Base-by-base conservation (phyloP, 192 early-diverging fungal genomes). In the Linnemannia elongata region DNA sequence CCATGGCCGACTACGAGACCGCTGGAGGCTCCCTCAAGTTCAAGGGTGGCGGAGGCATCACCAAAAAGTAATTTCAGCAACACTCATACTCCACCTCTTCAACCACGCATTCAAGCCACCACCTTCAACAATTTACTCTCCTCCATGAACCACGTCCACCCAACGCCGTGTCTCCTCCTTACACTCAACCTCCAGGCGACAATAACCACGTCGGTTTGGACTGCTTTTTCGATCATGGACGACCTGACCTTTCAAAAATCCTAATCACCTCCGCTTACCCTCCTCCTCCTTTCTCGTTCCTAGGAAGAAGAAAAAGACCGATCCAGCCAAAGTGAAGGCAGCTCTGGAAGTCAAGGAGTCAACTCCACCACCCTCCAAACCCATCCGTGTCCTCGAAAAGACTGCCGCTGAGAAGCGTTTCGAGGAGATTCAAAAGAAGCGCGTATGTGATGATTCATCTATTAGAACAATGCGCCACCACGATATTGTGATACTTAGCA, bases 381-480 rank as follows among this genome's bases (percentile, higher is more conserved):
- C 76, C 13, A 79, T 90, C 20, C 76, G 81, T 4, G 85, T 83
- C 44, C 49, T 93, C 38, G 81, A 88, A 69, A 95, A 94, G 80
- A 96, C 95, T 2, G 90, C 91, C 4, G 95, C 95, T 27, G 94
- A 96, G 82, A 76, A 90, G 69, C 93, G 93, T 72, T 95, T 96
- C 83, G 94, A 95, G 80, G 94, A 95, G 70, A 90, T 89, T 8
- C 90, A 93, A 69, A 71, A 83, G 80, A 92, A 95, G 76, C 77
- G 95, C 76, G 94, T 95, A 89, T 79, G 91, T 84, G 55, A 69
- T 20, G 55, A 69, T 8, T 33, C 54, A 9, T 52, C 30, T 73
- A 8, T 45, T 42, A 52, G 24, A 6, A n/a, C 24, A 5, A 18
- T 57, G 55, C 8, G n/a, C 24, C 55, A 66, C n/a, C 12, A 4